These are phyloP conservation scores for Leavenworthia alabamica DNA, from an alignment of 345 rosid genomes.

Conservation along the genomic window DNA sequence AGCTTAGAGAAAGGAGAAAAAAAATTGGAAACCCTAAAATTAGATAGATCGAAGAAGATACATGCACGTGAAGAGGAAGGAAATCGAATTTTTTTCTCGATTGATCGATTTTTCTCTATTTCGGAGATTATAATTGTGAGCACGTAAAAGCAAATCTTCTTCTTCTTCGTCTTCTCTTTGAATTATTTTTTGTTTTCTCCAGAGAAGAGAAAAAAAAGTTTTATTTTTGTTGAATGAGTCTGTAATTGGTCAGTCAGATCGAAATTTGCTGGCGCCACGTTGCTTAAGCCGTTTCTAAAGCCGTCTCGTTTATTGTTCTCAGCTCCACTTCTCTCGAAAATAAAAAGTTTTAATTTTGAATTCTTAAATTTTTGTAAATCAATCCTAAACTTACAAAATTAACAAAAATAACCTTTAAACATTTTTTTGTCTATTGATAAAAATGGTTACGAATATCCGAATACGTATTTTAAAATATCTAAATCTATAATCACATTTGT, in stretches of 20 bases:
- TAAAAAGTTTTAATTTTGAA: neutral
- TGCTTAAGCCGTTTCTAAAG: neutral
- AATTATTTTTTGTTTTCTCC: neutral
- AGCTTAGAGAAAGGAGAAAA: neutral
- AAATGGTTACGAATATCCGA: no score
- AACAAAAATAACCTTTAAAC: no score
- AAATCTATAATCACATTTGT: no score
- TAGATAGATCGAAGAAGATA: neutral
- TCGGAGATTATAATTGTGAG: neutral
- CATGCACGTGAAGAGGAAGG: neutral
- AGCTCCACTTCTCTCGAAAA: neutral
- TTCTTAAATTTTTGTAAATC: neutral
- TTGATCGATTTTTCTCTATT: neutral
- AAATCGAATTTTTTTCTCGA: neutral
- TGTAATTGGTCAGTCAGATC: neutral
- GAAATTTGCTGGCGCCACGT: neutral
- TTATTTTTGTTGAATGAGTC: neutral
- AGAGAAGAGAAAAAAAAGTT: neutral
- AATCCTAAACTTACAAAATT: neutral
- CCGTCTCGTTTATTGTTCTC: neutral
- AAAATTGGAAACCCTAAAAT: neutral
- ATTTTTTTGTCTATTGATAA: no score
- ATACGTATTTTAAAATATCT: no score
- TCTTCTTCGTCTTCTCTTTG: neutral
- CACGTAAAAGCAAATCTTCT: neutral